A percentile compares a stretch with the other conserved stretches of the same genome.
phyloP scores from a whole-genome alignment of 2,329 filamentous ascomycete species.

The Penicillium oxalicum region DNA sequence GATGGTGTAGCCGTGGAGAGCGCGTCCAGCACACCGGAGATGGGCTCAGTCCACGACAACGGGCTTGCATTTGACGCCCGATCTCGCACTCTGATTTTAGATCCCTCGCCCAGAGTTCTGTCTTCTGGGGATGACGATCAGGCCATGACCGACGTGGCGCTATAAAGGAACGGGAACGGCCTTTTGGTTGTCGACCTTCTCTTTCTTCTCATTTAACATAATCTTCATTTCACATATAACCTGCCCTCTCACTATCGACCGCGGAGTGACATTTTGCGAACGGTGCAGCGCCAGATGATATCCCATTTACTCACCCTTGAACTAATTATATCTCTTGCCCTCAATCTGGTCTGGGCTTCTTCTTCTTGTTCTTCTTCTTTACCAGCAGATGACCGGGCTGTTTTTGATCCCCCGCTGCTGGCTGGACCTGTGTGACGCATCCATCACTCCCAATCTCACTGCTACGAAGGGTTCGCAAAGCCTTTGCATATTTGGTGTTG shows the following conservation, averaged over 20 bases:
- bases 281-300: constrained; percentile 6
- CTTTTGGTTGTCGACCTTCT: not conserved
- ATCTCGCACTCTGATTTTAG: constrained; percentile 25
- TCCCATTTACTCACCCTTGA: not conserved
- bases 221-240: constrained; percentile 9
- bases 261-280: constrained; percentile 13
- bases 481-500: constrained; percentile 20
- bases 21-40: constrained; percentile 29
- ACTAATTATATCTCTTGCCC: constrained; percentile 4
- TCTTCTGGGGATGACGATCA: constrained; percentile 28
- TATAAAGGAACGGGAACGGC: not conserved
- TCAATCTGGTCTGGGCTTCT: too few relatives aligned
- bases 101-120: constrained; percentile 25
- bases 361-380: too few relatives aligned
- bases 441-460: too few relatives aligned
- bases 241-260: constrained; percentile 17
- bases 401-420: too few relatives aligned
- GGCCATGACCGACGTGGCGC: constrained; percentile 29
- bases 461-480: too few relatives aligned
- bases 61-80: constrained; percentile 13
- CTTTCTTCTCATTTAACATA: not conserved
- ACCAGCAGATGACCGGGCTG: too few relatives aligned
- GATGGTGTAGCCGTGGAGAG: constrained; percentile 28
- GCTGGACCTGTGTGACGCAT: too few relatives aligned
- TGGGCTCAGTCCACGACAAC: constrained; percentile 17